Evolutionary conservation across 768 basidiomycete species (phyloP), one percentile per base, ranked within the genome.

Genomic region (Lactarius indigo): DNA sequence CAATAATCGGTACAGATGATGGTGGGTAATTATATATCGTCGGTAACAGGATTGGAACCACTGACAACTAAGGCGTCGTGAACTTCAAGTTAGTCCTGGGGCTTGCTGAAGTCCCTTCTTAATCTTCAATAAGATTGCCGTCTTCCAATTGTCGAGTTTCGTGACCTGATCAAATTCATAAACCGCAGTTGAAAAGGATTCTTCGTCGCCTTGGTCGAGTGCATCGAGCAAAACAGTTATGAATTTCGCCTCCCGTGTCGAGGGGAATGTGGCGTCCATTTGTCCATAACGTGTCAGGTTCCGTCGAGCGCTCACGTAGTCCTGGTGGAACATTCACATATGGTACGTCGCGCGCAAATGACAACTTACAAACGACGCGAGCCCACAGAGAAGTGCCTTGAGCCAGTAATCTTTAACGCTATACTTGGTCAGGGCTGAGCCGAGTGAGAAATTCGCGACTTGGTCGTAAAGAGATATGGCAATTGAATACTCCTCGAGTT

Each of bases 331-430:
- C 9, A 54, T 58, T 47, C 30, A 33, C 28, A 10, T 18, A 41
- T 10, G 37, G 62, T 3, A 61, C 15, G 20, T 50, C 17, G 26
- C n/a, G 59, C 39, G 20, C 31, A 44, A 61, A 41, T n/a, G 33
- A 47, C 44, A 37, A 79, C 90, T 71, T 78, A 96, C 96, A 67
- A 82, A 83, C 83, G 90, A 88, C 8, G 95, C 96, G 63, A 98
- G 80, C 18, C 91, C 91, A 75, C 97, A 98, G 26, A 99, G 80
- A 39, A 86, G 86, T 3, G 94, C 84, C 72, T 88, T 84, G 41
- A 98, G 81, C 94, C 95, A 98, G 74, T 96, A 96, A 71, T 98
- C 97, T 79, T 98, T 98, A 72, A 98, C 97, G 68, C 91, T 94
- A 79, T 98, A 99, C 77, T 94, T 95, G n/a, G 97, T 98, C 72